Conservation (phyloP, 345 rosid genomes). For the Eucalyptus curtisii region DNA sequence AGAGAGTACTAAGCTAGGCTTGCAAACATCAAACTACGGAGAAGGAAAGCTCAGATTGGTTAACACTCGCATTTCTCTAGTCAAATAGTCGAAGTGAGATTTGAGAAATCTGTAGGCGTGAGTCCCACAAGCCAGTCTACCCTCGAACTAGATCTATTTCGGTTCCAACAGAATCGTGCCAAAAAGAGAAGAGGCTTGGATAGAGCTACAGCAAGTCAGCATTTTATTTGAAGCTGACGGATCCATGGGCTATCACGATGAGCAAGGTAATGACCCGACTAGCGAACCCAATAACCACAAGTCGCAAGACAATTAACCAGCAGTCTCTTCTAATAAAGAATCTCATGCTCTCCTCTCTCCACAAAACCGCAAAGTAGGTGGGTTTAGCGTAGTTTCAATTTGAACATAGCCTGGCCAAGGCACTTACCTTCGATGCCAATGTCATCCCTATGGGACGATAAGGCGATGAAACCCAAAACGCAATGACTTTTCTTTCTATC, state of each 20-base stretch:
- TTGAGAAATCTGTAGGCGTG: not conserved
- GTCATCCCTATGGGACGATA: not conserved
- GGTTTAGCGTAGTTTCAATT: not conserved
- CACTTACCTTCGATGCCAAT: not conserved
- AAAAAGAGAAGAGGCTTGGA: not conserved
- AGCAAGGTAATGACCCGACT: not conserved
- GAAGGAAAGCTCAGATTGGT: not conserved
- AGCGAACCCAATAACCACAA: not conserved
- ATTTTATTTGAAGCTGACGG: not conserved
- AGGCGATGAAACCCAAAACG: not conserved
- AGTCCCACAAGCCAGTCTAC: rapidly evolving
- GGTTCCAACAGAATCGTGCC: not conserved
- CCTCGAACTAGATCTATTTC: not conserved
- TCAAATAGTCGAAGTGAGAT: not conserved
- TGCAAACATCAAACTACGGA: not conserved
- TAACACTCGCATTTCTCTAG: not conserved
- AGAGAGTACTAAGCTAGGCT: not conserved
- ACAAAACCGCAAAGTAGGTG: not conserved
- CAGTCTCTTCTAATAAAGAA: not conserved
- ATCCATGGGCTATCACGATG: not conserved
- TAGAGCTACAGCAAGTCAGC: not conserved
- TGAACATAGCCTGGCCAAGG: not conserved
- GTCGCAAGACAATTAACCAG: not conserved
- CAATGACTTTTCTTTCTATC: not conserved
- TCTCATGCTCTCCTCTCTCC: not conserved